Base-by-base conservation (phyloP, 2,329 filamentous ascomycete genomes). In the Sordariomycetes sp. region DNA sequence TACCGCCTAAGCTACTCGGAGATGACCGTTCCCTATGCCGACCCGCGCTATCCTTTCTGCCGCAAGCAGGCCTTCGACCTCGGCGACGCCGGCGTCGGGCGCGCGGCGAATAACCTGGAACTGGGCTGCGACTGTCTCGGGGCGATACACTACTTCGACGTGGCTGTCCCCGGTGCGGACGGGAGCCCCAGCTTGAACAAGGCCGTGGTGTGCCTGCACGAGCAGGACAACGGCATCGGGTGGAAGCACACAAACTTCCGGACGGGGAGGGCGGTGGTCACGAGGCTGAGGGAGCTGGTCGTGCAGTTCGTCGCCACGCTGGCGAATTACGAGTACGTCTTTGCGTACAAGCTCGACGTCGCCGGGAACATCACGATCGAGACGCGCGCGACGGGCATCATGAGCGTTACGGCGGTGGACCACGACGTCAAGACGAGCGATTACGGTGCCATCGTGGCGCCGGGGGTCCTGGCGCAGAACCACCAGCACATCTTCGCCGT, bases 31-130 rank as follows among this genome's bases (percentile, higher is more conserved):
- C 84, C 84, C 0, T 89, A 89, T 62, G 84, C 75, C 3, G 86
- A 89, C 63, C 82, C 82, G 1, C 78, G 86, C 1, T 72, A 77
- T 0, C 86, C 85, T 0, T 88, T 81, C 66, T 83, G 86, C 57
- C 78, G 85, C 50, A 89, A 90, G 67, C 82, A 85, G 57, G 86
- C 86, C 0, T 89, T 90, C 64, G 86, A 89, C 63, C 81, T 89
- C 60, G 87, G 87, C 8, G 85, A 89, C 60, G 83, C 79, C 11
- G 86, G 86, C 5, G 81, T 83, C 25, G 87, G 87, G 1, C 78
- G 81, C 54, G 82, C 78, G 54, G 82, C 84, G 18, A 90, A 90
- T 68, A 87, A 87, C 61, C 76, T 90, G 2, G 74, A 77, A 18
- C 75, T 89, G 0, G 86, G 86, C 20, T 89, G 86, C 59, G 86